Evolutionary conservation across 1,284 basidiomycete genomes (phyloP).

Genomic region (Sanguinoderma infundibulare): DNA sequence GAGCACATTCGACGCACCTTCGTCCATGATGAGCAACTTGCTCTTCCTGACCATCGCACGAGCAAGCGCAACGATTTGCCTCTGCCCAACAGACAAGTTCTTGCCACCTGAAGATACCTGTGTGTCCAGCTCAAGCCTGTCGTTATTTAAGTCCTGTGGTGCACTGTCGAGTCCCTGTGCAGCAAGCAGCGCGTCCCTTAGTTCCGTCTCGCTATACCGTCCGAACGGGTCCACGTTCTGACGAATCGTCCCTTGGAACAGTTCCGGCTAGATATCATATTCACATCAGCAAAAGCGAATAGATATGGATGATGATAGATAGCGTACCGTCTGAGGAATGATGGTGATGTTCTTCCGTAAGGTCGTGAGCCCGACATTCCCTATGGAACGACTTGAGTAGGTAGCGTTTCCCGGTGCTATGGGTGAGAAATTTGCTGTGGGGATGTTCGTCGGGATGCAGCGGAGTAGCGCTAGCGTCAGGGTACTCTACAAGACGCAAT

Average conservation of each 20-base stretch:
- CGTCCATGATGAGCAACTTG: conserved; percentile 64
- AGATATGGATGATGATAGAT: conserved; percentile 45
- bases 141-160: not conserved
- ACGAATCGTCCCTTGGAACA: conserved; percentile 61
- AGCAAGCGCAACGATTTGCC: conserved; percentile 66
- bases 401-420: conserved; percentile 41
- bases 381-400: conserved; percentile 38
- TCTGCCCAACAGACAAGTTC: conserved; percentile 74
- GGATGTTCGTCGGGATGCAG: conserved; percentile 44
- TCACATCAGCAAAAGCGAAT: conserved; percentile 26
- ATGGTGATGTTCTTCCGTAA: conserved; percentile 51
- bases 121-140: conserved; percentile 51
- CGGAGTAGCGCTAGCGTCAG: conserved; percentile 47
- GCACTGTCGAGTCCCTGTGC: conserved; percentile 54
- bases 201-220: conserved; percentile 67
- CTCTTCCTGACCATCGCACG: conserved; percentile 60
- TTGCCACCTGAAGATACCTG: conserved; percentile 58
- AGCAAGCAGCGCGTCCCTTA: conserved; percentile 56
- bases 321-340: conserved; percentile 42
- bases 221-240: conserved; percentile 75
- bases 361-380: conserved; percentile 63
- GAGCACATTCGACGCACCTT: conserved; percentile 43
- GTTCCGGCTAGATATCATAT: conserved; percentile 54
- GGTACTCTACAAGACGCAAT: conserved; percentile 45
- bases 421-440: not conserved